These are phyloP conservation scores for Trichoderma asperellum DNA, from an alignment of 2,329 filamentous ascomycete species.

Conservation along the genomic window DNA sequence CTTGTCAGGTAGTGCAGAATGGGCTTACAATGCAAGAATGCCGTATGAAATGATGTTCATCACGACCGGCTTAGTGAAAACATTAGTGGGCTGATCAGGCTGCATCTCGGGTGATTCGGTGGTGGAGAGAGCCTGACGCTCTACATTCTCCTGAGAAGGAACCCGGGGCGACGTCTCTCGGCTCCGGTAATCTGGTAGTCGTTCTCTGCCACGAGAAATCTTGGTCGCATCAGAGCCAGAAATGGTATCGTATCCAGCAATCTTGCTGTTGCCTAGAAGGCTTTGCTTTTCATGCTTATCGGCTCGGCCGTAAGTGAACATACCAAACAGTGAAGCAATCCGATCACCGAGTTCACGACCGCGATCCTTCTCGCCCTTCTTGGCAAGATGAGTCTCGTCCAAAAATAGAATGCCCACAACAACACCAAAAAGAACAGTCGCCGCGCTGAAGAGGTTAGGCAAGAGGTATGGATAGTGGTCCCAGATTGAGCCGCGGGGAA, in stretches of 20 bases:
- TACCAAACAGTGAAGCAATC: slow-evolving; percentile 56
- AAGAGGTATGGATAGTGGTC: slow-evolving; percentile 87
- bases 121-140: slow-evolving; percentile 22
- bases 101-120: background rate
- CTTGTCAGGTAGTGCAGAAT: background rate
- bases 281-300: slow-evolving; percentile 60
- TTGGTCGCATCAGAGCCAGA: background rate
- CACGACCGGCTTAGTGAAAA: slow-evolving; percentile 83
- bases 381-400: slow-evolving; percentile 88
- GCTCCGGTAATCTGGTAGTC: slow-evolving; percentile 68
- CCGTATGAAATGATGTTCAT: slow-evolving; percentile 89
- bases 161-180: slow-evolving; percentile 59
- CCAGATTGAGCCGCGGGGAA: slow-evolving; percentile 75
- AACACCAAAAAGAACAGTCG: slow-evolving; percentile 76
- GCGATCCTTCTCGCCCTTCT: slow-evolving; percentile 74
- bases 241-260: slow-evolving; percentile 64
- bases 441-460: slow-evolving; percentile 86
- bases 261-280: slow-evolving; percentile 65
- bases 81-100: slow-evolving; percentile 46
- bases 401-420: slow-evolving; percentile 81
- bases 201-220: slow-evolving; percentile 41
- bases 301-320: slow-evolving; percentile 41
- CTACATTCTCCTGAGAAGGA: slow-evolving; percentile 38
- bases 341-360: slow-evolving; percentile 77
- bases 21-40: slow-evolving; percentile 85